These are phyloP conservation scores for Colletotrichum endophyticum DNA, from an alignment of 2,329 filamentous ascomycete species.

Conservation along the genomic window DNA sequence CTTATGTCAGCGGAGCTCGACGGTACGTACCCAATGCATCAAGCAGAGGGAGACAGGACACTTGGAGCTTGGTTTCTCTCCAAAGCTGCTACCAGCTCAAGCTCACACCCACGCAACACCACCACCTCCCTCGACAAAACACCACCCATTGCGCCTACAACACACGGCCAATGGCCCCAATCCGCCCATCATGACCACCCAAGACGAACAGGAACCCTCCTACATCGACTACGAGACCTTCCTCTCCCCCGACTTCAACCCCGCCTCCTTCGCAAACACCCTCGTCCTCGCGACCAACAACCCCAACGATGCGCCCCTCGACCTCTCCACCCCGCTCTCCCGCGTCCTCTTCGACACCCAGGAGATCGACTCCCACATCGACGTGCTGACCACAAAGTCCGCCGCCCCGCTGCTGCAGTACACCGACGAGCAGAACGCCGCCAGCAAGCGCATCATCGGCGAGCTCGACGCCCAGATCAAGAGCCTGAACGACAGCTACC, in stretches of 20 bases:
- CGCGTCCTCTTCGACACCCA: constrained; percentile 95
- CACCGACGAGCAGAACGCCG: constrained; percentile 75
- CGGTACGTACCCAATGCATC: not conserved
- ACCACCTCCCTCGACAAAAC: not conserved
- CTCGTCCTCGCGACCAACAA: constrained; percentile 93
- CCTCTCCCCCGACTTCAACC: constrained; percentile 80
- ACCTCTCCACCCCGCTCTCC: constrained; percentile 92
- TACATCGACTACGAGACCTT: constrained; percentile 98
- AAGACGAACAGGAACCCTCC: constrained; percentile 66
- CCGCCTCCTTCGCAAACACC: constrained; percentile 83
- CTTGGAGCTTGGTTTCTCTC: not conserved
- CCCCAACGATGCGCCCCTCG: constrained; percentile 84
- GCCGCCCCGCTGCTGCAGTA: constrained; percentile 82
- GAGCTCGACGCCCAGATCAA: constrained; percentile 82
- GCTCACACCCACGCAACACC: not conserved
- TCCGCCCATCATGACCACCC: constrained; percentile 31
- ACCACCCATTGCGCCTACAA: not conserved
- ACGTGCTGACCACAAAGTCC: constrained; percentile 83
- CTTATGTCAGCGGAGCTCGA: not conserved
- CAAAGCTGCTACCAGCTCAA: not conserved
- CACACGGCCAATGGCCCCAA: not conserved
- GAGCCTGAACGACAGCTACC: constrained; percentile 83
- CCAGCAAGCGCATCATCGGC: constrained; percentile 73
- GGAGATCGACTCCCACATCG: constrained; percentile 95
- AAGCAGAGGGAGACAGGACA: not conserved